These are phyloP conservation scores for Nematocida sp. DNA, from an alignment of 371 early-diverging fungal genomes.

Conservation along the genomic window DNA sequence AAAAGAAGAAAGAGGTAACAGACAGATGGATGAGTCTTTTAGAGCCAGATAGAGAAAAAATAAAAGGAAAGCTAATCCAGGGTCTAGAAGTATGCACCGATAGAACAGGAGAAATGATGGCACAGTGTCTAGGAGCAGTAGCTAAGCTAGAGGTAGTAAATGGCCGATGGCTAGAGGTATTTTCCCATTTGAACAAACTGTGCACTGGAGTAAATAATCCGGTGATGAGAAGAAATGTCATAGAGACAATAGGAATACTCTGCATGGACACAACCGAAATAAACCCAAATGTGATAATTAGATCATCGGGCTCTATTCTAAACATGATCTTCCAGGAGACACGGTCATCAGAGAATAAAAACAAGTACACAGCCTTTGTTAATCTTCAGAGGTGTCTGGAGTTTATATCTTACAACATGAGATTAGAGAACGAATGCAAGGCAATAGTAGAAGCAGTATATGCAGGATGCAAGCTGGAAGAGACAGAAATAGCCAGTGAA, in stretches of 20 bases:
- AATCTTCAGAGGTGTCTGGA: slow-evolving; percentile 19
- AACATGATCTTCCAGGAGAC: slow-evolving; percentile 20
- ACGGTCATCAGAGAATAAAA: background rate
- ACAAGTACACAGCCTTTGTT: slow-evolving; percentile 2
- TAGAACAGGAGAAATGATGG: slow-evolving; percentile 12
- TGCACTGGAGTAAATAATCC: background rate
- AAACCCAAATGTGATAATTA: background rate
- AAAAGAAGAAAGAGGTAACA: slow-evolving; percentile 26
- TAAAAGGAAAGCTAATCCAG: slow-evolving; percentile 1
- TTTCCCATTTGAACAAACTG: background rate
- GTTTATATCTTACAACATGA: slow-evolving; percentile 40
- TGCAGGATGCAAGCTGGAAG: slow-evolving; percentile 1
- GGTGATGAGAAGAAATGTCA: background rate
- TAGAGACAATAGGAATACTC: slow-evolving; percentile 28
- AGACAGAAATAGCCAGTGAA: slow-evolving; percentile 37
- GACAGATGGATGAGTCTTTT: slow-evolving; percentile 9
- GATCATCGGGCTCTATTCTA: slow-evolving; percentile 40
- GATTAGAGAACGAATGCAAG: slow-evolving; percentile 22
- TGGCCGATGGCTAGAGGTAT: slow-evolving; percentile 19
- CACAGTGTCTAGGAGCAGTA: slow-evolving; percentile 41
- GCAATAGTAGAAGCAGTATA: slow-evolving; percentile 40
- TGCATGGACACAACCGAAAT: slow-evolving; percentile 44
- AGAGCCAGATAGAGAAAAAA: background rate
- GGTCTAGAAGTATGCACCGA: slow-evolving; percentile 9
- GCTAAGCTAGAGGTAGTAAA: slow-evolving; percentile 35